Evolutionary conservation across 2,329 filamentous ascomycete species (phyloP), one percentile per base, ranked within the genome.

Genomic region (Trichoderma simmonsii): DNA sequence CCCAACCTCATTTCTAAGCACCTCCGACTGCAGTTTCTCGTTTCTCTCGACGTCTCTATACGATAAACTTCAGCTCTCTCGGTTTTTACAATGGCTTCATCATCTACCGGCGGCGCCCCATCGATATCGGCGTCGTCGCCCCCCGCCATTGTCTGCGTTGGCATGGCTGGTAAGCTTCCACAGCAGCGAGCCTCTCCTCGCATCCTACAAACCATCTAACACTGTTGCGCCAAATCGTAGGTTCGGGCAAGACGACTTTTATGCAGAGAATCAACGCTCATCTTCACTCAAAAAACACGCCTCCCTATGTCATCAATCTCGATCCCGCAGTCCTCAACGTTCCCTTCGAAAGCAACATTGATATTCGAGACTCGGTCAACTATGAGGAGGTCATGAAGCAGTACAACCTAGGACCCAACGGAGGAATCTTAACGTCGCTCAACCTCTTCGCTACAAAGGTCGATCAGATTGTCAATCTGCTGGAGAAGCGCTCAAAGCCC

Each of bases 331-430:
- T 99, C 9, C 89, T 95, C 78, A 93, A 92, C 76, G 93, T 98
- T 7, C 96, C 97, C 3, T 99, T 98, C 80, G 95, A 97, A 76
- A 91, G 92, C 81, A 99, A 99, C 83, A 98, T 99, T 83, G 96
- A 99, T 83, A 99, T 99, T 77, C 94, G 97, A 78, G 96, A 99
- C 83, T 96, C 93, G 30, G 95, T 99, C 81, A 98, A 99, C 87
- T 99, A 99, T 86, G 96, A 97, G 81, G 95, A 99, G 83, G 96
- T 99, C 75, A 99, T 99, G 97, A 97, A 95, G 83, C 95, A 98
- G 83, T 98, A 98, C 83, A 98, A 98, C 79, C 89, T 99, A 0
- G 96, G 96, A 0, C 96, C 96, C 9, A 99, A 99, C 84, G 96
- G 96, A 67, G 97, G 95, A 61, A 99, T 99, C 78, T 85, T 99